These are phyloP conservation scores for Tylopilus sp. DNA, from an alignment of 1,284 basidiomycete species.

Conservation along the genomic window DNA sequence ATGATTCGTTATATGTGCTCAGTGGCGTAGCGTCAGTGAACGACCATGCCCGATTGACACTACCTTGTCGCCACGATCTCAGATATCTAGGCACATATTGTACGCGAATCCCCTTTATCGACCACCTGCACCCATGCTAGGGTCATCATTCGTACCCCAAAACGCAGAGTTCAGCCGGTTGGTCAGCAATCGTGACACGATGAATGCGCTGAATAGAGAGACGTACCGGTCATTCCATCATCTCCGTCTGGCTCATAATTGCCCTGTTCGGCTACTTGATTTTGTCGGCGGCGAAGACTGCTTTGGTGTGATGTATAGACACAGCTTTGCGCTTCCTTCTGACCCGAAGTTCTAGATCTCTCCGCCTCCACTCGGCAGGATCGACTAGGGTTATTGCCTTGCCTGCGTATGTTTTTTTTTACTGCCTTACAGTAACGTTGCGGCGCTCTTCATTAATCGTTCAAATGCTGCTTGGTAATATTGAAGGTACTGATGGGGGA, in stretches of 20 bases:
- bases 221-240: not conserved
- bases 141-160: not conserved
- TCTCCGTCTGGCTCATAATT: not conserved
- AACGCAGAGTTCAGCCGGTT: not conserved
- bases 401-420: not conserved
- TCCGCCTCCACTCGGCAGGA: not conserved
- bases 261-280: not conserved
- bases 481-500: not conserved
- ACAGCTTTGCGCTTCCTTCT: not conserved
- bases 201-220: not conserved
- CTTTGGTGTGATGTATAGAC: not conserved
- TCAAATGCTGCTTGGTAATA: not conserved
- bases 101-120: not conserved
- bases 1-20: not conserved
- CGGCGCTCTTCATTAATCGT: not conserved
- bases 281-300: not conserved
- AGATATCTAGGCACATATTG: too few relatives aligned
- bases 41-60: not conserved
- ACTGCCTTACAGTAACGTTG: not conserved
- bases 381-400: not conserved
- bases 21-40: not conserved
- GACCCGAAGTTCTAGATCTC: not conserved
- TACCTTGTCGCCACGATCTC: not conserved
- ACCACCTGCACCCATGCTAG: not conserved
- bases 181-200: not conserved